Conservation (phyloP, 1,284 basidiomycete species). For the Gomphus sp. region DNA sequence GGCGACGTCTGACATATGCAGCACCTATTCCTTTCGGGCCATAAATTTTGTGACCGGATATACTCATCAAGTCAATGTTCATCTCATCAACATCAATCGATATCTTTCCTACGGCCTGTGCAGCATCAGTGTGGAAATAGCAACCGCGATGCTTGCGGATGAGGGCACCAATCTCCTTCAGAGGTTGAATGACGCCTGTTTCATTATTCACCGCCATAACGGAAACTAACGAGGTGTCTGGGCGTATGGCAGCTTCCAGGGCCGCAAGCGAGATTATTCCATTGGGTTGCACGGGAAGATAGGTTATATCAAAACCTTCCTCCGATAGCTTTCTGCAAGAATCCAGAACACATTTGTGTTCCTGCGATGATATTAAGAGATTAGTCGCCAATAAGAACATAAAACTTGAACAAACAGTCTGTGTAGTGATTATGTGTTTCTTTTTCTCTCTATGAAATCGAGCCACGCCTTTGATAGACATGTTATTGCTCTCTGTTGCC, state of each 20-base stretch:
- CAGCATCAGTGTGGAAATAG: slow-evolving; percentile 96
- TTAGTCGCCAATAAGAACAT: background rate
- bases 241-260: slow-evolving; percentile 77
- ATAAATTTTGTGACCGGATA: slow-evolving; percentile 97
- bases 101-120: slow-evolving; percentile 92
- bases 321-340: slow-evolving; percentile 93
- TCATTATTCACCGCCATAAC: slow-evolving; percentile 99
- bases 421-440: slow-evolving; percentile 84
- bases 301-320: slow-evolving; percentile 97
- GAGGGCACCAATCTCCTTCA: slow-evolving; percentile 90
- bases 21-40: slow-evolving; percentile 97
- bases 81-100: slow-evolving; percentile 90
- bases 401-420: slow-evolving; percentile 55
- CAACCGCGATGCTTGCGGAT: slow-evolving; percentile 79
- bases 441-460: slow-evolving; percentile 90
- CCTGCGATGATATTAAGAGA: slow-evolving; percentile 39
- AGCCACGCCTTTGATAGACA: slow-evolving; percentile 96
- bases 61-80: slow-evolving; percentile 93
- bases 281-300: slow-evolving; percentile 86
- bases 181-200: slow-evolving; percentile 96
- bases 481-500: slow-evolving; percentile 98
- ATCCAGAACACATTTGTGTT: slow-evolving; percentile 99
- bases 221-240: slow-evolving; percentile 83
- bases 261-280: slow-evolving; percentile 75
- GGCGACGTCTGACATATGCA: slow-evolving; percentile 87